Evolutionary conservation across 176 grass and related monocot genomes (phyloP).

Genomic region (Eleusine coracana): DNA sequence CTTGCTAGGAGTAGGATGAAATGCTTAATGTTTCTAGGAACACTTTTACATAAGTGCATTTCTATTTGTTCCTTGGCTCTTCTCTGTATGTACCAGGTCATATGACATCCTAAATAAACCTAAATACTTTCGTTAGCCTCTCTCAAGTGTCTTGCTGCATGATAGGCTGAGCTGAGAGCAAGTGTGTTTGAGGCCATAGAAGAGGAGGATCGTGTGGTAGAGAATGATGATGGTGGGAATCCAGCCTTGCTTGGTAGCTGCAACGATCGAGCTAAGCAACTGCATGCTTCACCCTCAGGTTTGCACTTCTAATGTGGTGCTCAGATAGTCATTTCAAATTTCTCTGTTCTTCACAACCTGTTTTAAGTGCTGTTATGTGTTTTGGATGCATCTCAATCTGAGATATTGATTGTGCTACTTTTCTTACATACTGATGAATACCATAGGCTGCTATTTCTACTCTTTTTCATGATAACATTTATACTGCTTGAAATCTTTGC

Average conservation of each 20-base stretch:
- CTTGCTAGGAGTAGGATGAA: not conserved
- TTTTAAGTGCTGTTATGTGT: not conserved
- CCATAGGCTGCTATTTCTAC: not conserved
- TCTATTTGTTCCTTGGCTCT: not conserved
- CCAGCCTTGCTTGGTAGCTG: conserved; percentile 82
- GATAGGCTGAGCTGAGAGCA: conserved; percentile 79
- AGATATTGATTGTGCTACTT: not conserved
- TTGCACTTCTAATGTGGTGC: conserved; percentile 22
- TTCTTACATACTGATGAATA: conserved; percentile 13
- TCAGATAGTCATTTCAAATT: not conserved
- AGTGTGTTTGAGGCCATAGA: conserved; percentile 95
- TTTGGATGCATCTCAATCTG: conserved; percentile 8
- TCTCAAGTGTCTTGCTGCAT: conserved; percentile 17
- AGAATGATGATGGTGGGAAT: conserved; percentile 62
- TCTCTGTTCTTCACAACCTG: conserved; percentile 4
- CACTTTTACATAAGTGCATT: not conserved
- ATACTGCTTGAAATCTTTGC: not conserved
- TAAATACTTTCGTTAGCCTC: not conserved
- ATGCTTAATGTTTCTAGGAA: not conserved
- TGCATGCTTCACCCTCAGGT: conserved; percentile 91
- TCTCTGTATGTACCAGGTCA: not conserved
- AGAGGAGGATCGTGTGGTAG: conserved; percentile 70
- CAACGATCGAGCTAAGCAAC: conserved; percentile 76
- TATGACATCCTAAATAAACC: not conserved
- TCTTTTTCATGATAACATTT: not conserved